A percentile compares a stretch with the other conserved stretches of the same genome.
These are phyloP conservation scores for Daedaleopsis sinensis DNA, from an alignment of 768 basidiomycete genomes.

Conservation along the genomic window DNA sequence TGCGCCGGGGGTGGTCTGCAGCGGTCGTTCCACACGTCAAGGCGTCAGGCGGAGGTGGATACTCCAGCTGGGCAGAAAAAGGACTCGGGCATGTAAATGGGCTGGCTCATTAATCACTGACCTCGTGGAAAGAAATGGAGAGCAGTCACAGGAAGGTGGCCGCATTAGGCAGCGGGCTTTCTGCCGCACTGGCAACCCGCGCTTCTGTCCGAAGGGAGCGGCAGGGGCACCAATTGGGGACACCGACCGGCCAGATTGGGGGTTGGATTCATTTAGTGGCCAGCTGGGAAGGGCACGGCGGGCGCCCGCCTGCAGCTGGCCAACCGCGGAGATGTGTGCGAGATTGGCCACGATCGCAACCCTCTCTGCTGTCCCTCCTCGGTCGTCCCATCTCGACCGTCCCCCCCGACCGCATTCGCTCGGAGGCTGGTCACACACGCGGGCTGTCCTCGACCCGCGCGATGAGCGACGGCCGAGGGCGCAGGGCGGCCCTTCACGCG, in stretches of 20 bases:
- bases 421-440: too few species aligned
- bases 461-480: too few species aligned
- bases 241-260: not conserved
- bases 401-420: not conserved
- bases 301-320: not conserved
- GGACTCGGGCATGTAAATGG: not conserved
- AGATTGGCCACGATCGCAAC: not conserved
- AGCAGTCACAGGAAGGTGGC: not conserved
- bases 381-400: not conserved
- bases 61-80: not conserved
- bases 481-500: not conserved
- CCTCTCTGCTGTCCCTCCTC: not conserved
- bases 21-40: too few species aligned
- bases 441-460: too few species aligned
- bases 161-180: not conserved
- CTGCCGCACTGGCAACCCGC: not conserved
- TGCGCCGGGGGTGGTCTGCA: too few species aligned
- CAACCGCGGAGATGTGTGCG: not conserved
- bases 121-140: not conserved
- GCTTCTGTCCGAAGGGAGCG: not conserved
- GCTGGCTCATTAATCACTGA: slow-evolving; percentile 1
- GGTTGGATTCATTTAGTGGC: not conserved
- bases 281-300: not conserved
- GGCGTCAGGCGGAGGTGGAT: not conserved
- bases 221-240: not conserved